Evolutionary conservation across 2,329 filamentous ascomycete species (phyloP), one percentile per base, ranked within the genome.

Genomic region (Aspergillus thermomutatus): DNA sequence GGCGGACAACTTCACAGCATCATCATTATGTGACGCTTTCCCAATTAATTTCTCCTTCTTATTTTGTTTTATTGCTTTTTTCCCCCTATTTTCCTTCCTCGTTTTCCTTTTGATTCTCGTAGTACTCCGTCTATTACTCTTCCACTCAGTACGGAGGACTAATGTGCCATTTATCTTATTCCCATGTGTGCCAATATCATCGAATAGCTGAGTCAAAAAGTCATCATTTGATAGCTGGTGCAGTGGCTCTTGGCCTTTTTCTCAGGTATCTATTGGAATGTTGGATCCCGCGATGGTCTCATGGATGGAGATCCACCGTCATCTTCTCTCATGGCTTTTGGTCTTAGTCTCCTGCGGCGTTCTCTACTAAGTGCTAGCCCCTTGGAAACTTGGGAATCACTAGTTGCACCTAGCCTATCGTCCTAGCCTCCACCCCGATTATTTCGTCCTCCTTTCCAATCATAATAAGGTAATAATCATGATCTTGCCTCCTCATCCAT

Each of bases 311-410:
- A 60, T 64, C 61, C 62, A 63, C 61, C 43, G 56, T 56, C 52
- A 53, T 54, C 57, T 49, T 54, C 57, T 19, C 53, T 49, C 55
- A 48, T 49, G 52, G 54, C 41, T 11, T 8, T 21, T 7, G 21
- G 14, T 21, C 41, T 23, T 23, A 45, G 41, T 45, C 41, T 45
- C 19, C n/a, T 45, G 41, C 57, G 60, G 56, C 52, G 49, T 57
- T 53, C 57, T 57, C 62, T 62, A 52, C 61, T 64, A 19, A 45
- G 41, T 11, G n/a, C 23, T 46, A 46, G 43, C 19, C 43, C 43
- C 43, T 46, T 46, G 43, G 23, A 23, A 46, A 43, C 60, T 60
- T 65, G 62, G 63, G 63, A 60, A 62, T 64, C 61, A 61, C 61
- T 65, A 64, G 63, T 63, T 57, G 62, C 55, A 57, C 56, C 60